Evolutionary conservation across 2,329 filamentous ascomycete genomes (phyloP), one percentile per base, ranked within the genome.

Genomic region (Fusarium coicis): DNA sequence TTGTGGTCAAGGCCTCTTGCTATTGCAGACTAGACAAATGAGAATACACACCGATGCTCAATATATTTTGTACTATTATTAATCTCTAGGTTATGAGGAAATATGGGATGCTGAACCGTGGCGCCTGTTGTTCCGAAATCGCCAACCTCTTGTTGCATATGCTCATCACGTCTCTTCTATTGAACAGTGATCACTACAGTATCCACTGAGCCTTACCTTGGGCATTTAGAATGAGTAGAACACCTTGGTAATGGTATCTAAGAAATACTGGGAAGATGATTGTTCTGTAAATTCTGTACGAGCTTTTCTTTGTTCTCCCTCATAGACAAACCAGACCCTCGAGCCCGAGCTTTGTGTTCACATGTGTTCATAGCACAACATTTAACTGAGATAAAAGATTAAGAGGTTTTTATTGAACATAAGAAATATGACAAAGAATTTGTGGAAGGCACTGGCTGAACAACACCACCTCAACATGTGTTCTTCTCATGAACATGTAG

Each of bases 1-100:
- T 73, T 21, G 5, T 16, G 1, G 47, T 74, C 6, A 44, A 46
- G 14, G 54, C 69, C 1, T 73, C 66, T 26, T 73, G 66, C 10
- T 75, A 71, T 34, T 75, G 66, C 28, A 61, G 49, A 56, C 21
- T 26, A 10, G 28, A 23, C 4, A 49, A 49, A 21, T 52, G n/a
- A 47, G 5, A n/a, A 36, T n/a, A 4, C 1, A 36, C 2, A 36
- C 0, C 5, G 10, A 32, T 30, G 10, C 3, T 12, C 26, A 26
- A 26, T 26, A 26, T 14, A 2, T 18, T 7, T 2, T 14, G 10
- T 5, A 26, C 26, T 11, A 40, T 1, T 5, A 11, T n/a, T 14
- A 10, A 19, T 10, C 3, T 10, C 0, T 28, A 7, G 14, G 26
- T 5, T 40, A 1, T 18, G 10, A 12, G 19, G 14, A 21, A 37